phyloP scores from a whole-genome alignment of 1,284 basidiomycete species.

The Peniophora sp. region DNA sequence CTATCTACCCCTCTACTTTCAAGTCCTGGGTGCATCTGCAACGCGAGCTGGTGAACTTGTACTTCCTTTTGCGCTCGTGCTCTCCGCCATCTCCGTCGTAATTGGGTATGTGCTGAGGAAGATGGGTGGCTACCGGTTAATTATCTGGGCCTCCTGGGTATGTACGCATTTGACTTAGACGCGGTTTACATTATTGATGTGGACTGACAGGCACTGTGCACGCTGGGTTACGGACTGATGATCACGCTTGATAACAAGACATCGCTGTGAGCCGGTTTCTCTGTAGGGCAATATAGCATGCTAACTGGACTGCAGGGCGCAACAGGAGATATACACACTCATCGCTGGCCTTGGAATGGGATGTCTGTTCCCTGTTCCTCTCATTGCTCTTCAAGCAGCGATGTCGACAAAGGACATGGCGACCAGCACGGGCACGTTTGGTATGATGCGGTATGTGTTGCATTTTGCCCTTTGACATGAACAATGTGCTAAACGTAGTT shows the following conservation, averaged over 20 bases:
- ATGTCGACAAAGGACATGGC: slow-evolving; percentile 82
- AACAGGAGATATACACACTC: slow-evolving; percentile 53
- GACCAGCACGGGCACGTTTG: slow-evolving; percentile 63
- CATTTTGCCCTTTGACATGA: neutral
- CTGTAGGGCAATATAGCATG: neutral
- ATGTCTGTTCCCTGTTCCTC: slow-evolving; percentile 58
- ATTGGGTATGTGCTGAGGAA: slow-evolving; percentile 55
- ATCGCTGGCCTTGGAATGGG: slow-evolving; percentile 56
- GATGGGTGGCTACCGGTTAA: slow-evolving; percentile 50
- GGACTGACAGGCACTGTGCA: neutral
- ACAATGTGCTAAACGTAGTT: neutral
- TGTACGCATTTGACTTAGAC: no score
- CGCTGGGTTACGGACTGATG: slow-evolving; percentile 62
- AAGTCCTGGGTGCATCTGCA: slow-evolving; percentile 70
- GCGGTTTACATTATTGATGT: neutral
- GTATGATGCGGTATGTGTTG: slow-evolving; percentile 37
- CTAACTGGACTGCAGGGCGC: slow-evolving; percentile 20
- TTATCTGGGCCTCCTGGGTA: slow-evolving; percentile 54
- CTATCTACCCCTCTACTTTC: slow-evolving; percentile 76
- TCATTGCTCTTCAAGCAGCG: slow-evolving; percentile 69
- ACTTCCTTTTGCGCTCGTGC: slow-evolving; percentile 68
- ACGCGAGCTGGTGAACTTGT: slow-evolving; percentile 72
- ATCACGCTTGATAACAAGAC: slow-evolving; percentile 35
- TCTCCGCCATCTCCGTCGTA: slow-evolving; percentile 46
- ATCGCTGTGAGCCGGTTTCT: slow-evolving; percentile 2